Base-by-base conservation (phyloP, 306 rosid genomes). In the Ziziphus jujuba region DNA sequence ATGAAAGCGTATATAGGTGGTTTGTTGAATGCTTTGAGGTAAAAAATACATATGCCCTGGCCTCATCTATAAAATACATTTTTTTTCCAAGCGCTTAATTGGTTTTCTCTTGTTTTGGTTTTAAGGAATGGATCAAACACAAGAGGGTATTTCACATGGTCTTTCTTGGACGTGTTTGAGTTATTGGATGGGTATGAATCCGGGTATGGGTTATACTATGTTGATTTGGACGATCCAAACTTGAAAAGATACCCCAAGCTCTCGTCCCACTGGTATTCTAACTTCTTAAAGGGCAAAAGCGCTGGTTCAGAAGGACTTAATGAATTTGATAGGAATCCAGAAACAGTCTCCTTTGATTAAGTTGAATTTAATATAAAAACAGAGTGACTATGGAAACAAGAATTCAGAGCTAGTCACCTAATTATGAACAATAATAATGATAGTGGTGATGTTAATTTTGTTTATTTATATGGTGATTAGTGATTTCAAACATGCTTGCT, bases 61-160 rank as follows among this genome's bases (percentile, higher is more conserved):
- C 45, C 45, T 40, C 45, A 3, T 40, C 45, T 40, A 40, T 8
- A 40, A 40, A 11, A 40, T 12, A 9, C 45, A 40, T 40, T 8
- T 40, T 11, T 8, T 8, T 40, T 40, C 45, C 45, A 40, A 9
- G 1, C 45, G 12, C 1, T 38, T 40, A 7, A 40, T 40, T 40
- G 45, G 13, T 40, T 40, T 9, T 40, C 33, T 4, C 2, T 28
- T 12, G 0, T 40, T 36, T 40, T 40, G 35, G 22, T 7, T 14
- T n/a, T 50, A 19, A 91, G 90, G 87, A 79, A 76, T 69, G 96
- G 95, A 76, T 78, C 78, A 22, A 75, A 91, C 24, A 45, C 82
- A 45, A 83, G 77, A 74, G 91, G 95, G 5, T 89, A 89, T 61
- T 81, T 91, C 54, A 64, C 67, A 3, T 89, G 96, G 96, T 85